Evolutionary conservation across 306 rosid species (phyloP).

Genomic region (Prunus padus): DNA sequence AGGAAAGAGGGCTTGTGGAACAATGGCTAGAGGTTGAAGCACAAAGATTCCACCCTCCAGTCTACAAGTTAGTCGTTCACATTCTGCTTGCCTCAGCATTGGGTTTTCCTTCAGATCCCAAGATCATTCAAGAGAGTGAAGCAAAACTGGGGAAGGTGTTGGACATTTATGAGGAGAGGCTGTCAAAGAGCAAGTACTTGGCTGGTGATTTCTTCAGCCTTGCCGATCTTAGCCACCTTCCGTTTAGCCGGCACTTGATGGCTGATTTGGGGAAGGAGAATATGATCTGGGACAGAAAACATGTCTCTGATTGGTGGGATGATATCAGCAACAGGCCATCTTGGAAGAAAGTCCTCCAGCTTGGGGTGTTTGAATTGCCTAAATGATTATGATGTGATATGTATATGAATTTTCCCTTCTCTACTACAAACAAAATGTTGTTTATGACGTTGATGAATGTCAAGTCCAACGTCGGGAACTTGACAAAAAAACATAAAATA

Average conservation of each 20-base stretch:
- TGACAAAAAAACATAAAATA: no score
- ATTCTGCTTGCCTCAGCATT: slow-evolving; percentile 2
- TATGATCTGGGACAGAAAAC: slow-evolving; percentile 31
- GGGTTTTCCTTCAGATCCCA: slow-evolving; percentile 30
- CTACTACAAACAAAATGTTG: no score
- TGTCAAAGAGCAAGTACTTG: slow-evolving; percentile 49
- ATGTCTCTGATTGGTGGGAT: slow-evolving; percentile 49
- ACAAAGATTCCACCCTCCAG: slow-evolving; percentile 25
- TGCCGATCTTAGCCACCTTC: slow-evolving; percentile 54
- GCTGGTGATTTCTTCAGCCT: slow-evolving; percentile 57
- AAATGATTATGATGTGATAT: no score
- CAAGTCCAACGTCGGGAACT: no score
- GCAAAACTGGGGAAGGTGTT: slow-evolving; percentile 44
- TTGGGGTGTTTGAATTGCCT: not conserved
- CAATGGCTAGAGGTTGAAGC: slow-evolving; percentile 64
- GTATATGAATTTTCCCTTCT: no score
- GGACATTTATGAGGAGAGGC: slow-evolving; percentile 55
- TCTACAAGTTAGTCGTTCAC: slow-evolving; percentile 24
- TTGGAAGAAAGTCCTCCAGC: slow-evolving; percentile 38
- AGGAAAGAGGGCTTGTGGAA: slow-evolving; percentile 52
- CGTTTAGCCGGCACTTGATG: slow-evolving; percentile 38
- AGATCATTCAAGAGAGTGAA: slow-evolving; percentile 46
- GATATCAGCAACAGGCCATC: slow-evolving; percentile 48
- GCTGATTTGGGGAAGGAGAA: slow-evolving; percentile 30
- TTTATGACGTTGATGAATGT: no score